These are phyloP conservation scores for Pseudocercospora pini-densiflorae DNA, from an alignment of 2,329 filamentous ascomycete species.

Conservation along the genomic window DNA sequence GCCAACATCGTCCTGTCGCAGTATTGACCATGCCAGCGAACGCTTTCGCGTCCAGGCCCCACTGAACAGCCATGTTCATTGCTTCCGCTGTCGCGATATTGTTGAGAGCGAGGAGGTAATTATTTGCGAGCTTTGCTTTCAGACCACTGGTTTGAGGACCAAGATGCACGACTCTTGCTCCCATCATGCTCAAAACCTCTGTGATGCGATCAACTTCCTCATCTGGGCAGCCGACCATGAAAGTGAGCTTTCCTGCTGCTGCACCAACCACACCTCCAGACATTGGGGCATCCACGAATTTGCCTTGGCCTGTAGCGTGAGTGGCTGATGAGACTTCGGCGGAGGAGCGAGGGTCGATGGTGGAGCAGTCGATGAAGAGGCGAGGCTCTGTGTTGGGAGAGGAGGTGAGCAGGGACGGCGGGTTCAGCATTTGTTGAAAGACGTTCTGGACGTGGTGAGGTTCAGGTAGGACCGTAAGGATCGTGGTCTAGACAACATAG, in stretches of 20 bases:
- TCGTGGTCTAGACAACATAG: slow-evolving; percentile 65
- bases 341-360: slow-evolving; percentile 89
- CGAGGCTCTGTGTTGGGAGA: slow-evolving; percentile 59
- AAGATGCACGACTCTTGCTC: slow-evolving; percentile 82
- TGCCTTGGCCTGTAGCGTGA: slow-evolving; percentile 67
- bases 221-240: slow-evolving; percentile 82
- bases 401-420: slow-evolving; percentile 56
- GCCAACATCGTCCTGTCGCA: slow-evolving; percentile 95
- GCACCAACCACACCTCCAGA: slow-evolving; percentile 95
- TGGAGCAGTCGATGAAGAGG: slow-evolving; percentile 94
- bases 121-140: slow-evolving; percentile 93
- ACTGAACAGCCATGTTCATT: slow-evolving; percentile 68
- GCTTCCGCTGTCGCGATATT: slow-evolving; percentile 76
- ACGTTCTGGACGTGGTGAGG: slow-evolving; percentile 85
- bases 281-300: slow-evolving; percentile 94
- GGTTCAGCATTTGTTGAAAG: slow-evolving; percentile 74
- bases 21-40: slow-evolving; percentile 89
- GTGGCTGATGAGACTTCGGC: slow-evolving; percentile 75
- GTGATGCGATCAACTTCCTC: slow-evolving; percentile 68
- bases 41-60: slow-evolving; percentile 66
- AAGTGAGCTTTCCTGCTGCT: slow-evolving; percentile 83
- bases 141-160: slow-evolving; percentile 84
- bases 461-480: slow-evolving; percentile 88
- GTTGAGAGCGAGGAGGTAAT: slow-evolving; percentile 92
- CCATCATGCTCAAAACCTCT: slow-evolving; percentile 78